These are phyloP conservation scores for Cajanus cajan DNA, from an alignment of 306 rosid species.

Conservation along the genomic window DNA sequence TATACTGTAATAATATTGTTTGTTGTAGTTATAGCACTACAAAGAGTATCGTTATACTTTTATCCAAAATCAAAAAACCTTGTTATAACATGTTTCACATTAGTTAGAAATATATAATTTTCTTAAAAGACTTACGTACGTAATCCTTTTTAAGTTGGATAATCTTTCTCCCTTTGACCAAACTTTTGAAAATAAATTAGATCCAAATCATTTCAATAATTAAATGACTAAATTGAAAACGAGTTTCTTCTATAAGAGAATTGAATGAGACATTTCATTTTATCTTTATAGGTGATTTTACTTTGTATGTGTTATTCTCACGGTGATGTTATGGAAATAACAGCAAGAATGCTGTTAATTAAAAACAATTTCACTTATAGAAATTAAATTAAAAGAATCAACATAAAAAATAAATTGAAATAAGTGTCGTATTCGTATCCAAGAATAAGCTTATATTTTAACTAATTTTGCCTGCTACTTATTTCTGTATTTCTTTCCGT, in stretches of 20 bases:
- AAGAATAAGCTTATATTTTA: not conserved
- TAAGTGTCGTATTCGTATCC: not conserved
- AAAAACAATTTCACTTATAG: not conserved
- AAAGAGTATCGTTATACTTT: not conserved
- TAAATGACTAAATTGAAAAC: not conserved
- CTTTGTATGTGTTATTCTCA: not conserved
- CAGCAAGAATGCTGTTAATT: not conserved
- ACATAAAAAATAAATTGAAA: not conserved
- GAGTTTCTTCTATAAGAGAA: not conserved
- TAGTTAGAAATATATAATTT: not conserved
- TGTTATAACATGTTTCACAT: not conserved
- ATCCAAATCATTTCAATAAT: too few relatives aligned
- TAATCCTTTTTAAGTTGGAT: not conserved
- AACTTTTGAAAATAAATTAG: too few relatives aligned
- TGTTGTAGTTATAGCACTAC: not conserved
- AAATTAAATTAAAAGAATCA: not conserved
- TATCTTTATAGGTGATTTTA: not conserved
- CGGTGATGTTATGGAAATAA: not conserved
- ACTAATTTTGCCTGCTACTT: not conserved
- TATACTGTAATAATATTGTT: too few relatives aligned
- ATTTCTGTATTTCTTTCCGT: not conserved
- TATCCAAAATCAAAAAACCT: too few relatives aligned
- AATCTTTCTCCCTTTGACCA: too few relatives aligned
- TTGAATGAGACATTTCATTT: not conserved
- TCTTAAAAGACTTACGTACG: not conserved